phyloP scores from a whole-genome alignment of 1,284 basidiomycete species.

The Tylopilus orsonianus region DNA sequence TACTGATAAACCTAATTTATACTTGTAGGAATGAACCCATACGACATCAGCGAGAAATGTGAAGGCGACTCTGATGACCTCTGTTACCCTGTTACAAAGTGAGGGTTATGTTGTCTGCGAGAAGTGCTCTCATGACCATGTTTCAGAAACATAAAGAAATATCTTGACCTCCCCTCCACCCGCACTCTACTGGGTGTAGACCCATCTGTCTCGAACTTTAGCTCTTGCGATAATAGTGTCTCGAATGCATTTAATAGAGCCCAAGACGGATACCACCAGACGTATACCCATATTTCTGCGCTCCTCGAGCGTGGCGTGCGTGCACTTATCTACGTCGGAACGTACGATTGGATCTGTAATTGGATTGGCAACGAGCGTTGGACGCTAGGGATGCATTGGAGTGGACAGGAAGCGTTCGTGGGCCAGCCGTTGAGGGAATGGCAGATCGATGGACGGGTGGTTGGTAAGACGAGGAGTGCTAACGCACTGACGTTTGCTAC shows the following conservation, averaged over 20 bases:
- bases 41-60: conserved; percentile 61
- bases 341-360: conserved; percentile 76
- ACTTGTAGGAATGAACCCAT: conserved; percentile 38
- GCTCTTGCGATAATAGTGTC: conserved; percentile 40
- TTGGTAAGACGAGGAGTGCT: conserved; percentile 57
- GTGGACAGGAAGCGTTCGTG: conserved; percentile 52
- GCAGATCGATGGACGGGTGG: conserved; percentile 47
- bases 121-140: neutral
- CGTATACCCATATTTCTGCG: conserved; percentile 58
- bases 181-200: conserved; percentile 62
- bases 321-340: conserved; percentile 74
- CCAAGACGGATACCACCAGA: conserved; percentile 44
- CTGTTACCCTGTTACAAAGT: conserved; percentile 54
- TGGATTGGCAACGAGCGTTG: conserved; percentile 71
- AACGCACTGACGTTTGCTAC: conserved; percentile 65
- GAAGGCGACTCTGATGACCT: conserved; percentile 35
- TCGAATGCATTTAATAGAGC: conserved; percentile 37
- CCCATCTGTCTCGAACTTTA: conserved; percentile 43
- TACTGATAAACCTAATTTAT: conserved; percentile 28
- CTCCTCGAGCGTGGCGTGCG: conserved; percentile 75
- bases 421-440: conserved; percentile 52
- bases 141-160: conserved; percentile 48
- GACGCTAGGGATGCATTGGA: conserved; percentile 64
- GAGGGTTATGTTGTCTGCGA: conserved; percentile 6
- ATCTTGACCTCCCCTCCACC: conserved; percentile 43